Evolutionary conservation across 2,329 filamentous ascomycete species (phyloP), one percentile per base, ranked within the genome.

Genomic region (Colletotrichum orbiculare): DNA sequence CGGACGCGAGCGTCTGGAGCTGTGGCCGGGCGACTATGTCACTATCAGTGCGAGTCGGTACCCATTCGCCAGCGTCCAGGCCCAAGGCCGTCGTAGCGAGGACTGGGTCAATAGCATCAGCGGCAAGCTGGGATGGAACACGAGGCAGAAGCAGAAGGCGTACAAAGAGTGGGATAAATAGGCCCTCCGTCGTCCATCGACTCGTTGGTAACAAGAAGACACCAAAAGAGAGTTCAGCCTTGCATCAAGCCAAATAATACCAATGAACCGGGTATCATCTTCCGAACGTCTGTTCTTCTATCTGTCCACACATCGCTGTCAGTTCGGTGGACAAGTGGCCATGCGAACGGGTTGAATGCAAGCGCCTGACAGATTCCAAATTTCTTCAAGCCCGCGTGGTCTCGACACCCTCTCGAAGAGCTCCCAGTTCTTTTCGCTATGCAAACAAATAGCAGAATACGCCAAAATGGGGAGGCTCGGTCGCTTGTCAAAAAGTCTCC

Each of bases 41-140:
- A 95, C 92, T 2, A 91, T 96, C 67, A 93, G 90, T 69, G 92
- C 92, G 2, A 92, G 89, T 69, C 81, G 92, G 45, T 95, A 91
- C 73, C 92, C 92, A 0, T 96, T 95, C 76, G 91, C 92, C 0
- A 89, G 87, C 60, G 91, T 95, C 10, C 85, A 93, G 78, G 86
- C 89, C 0, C 83, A 89, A 61, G 90, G 91, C 2, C 78, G 89
- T 38, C 82, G 88, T 64, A 89, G 87, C 71, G 91, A 93, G 78
- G 91, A 94, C 74, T 94, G 91, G 91, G 87, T 94, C 34, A 92
- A 93, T 65, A 93, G 90, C 71, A 94, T 95, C 63, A 90, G 88
- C 67, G 85, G 89, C 46, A 94, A 93, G 75, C 77, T 95, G 71
- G 91, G 91, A 38, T 95, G 91, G 91, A 95, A 94, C 72, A 92